These are phyloP conservation scores for Glebionis coronaria DNA, from an alignment of 129 eudicot genomes.

Conservation along the genomic window DNA sequence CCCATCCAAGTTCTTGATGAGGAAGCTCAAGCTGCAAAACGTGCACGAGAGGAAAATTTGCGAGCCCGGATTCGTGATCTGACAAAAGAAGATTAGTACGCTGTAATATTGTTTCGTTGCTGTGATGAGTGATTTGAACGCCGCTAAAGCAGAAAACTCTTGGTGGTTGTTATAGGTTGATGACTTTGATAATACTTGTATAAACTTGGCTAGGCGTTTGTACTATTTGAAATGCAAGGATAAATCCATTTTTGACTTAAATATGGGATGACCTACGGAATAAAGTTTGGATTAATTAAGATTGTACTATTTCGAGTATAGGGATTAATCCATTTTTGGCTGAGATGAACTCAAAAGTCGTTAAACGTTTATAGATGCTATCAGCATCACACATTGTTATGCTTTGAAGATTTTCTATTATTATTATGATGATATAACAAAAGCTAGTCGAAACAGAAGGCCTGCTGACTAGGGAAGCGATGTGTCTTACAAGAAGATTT, in stretches of 20 bases:
- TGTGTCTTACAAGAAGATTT: no score
- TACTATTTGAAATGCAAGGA: background rate
- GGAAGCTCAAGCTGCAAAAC: slow-evolving; percentile 91
- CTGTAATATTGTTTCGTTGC: slow-evolving; percentile 9
- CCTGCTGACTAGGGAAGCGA: no score
- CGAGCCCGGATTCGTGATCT: slow-evolving; percentile 60
- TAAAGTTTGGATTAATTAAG: background rate
- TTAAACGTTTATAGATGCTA: no score
- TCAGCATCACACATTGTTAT: no score
- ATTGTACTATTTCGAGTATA: no score
- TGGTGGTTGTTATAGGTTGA: slow-evolving; percentile 14
- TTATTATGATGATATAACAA: no score
- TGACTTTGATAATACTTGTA: slow-evolving; percentile 6
- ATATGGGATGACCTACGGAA: background rate
- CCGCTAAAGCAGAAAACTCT: slow-evolving; percentile 4
- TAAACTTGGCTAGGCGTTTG: slow-evolving; percentile 11
- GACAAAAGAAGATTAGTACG: slow-evolving; percentile 47
- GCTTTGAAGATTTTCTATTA: no score
- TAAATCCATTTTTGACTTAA: background rate
- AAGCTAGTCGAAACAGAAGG: no score
- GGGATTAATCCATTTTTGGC: no score
- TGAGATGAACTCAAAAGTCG: no score
- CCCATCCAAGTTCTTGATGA: slow-evolving; percentile 88
- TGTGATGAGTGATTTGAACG: background rate
- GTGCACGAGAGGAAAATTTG: slow-evolving; percentile 65